Percentiles rank a stretch among this genome's conserved stretches.
These are phyloP conservation scores for Penicillium vulpinum DNA, from an alignment of 2,329 filamentous ascomycete genomes.

Conservation along the genomic window DNA sequence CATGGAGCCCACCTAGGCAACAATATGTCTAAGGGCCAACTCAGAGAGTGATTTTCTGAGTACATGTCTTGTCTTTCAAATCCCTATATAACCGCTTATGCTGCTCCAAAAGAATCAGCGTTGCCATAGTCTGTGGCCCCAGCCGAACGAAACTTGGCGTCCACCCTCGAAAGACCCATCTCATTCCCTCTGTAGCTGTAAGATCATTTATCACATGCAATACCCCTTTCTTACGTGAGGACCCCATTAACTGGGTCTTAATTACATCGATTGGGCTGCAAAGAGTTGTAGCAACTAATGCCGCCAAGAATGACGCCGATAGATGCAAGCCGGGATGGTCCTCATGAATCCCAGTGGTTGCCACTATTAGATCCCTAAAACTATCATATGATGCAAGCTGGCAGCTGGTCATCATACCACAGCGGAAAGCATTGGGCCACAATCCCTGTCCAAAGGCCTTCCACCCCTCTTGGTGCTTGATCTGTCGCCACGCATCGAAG, in stretches of 20 bases:
- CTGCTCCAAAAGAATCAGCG: constrained; percentile 81
- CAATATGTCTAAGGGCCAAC: background rate
- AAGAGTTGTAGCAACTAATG: constrained; percentile 79
- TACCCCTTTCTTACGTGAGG: constrained; percentile 52
- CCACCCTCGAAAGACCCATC: constrained; percentile 91
- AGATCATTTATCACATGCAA: constrained; percentile 65
- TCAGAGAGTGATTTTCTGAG: background rate
- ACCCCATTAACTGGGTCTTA: constrained; percentile 79
- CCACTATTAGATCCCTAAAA: constrained; percentile 71
- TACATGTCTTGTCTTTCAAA: background rate
- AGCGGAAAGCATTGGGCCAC: constrained; percentile 76
- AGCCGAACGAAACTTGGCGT: constrained; percentile 67
- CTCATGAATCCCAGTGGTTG: constrained; percentile 62
- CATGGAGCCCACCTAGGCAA: too few species aligned
- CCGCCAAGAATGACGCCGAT: constrained; percentile 72
- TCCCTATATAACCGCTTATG: constrained; percentile 68
- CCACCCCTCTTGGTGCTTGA: constrained; percentile 24
- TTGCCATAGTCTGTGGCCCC: constrained; percentile 76
- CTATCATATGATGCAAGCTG: constrained; percentile 83
- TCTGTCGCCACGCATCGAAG: constrained; percentile 26
- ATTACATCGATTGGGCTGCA: constrained; percentile 86
- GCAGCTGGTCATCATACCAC: constrained; percentile 82
- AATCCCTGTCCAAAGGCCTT: constrained; percentile 39
- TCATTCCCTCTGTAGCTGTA: constrained; percentile 67
- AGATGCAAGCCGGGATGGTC: constrained; percentile 78